These are phyloP conservation scores for Dalbergia cochinchinensis DNA, from an alignment of 306 rosid species.

Conservation along the genomic window DNA sequence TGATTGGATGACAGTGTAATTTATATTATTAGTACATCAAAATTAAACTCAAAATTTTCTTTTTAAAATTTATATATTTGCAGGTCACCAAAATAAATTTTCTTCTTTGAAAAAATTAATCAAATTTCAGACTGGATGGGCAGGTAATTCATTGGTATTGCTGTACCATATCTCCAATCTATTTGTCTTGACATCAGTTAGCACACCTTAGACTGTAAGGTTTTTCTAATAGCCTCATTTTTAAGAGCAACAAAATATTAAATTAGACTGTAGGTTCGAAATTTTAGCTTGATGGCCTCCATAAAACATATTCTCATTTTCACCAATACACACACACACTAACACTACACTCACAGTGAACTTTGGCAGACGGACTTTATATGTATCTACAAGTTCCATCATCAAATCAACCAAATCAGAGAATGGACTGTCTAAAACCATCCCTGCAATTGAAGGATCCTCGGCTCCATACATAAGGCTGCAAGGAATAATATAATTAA, in stretches of 20 bases:
- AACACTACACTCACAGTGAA: conserved; percentile 81
- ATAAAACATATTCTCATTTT: conserved; percentile 4
- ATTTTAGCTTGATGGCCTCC: conserved; percentile 7
- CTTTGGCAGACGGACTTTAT: conserved; percentile 90
- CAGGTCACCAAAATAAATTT: neutral
- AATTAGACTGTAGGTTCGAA: conserved; percentile 23
- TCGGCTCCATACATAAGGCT: conserved; percentile 98
- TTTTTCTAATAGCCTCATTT: neutral
- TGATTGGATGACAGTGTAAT: no score
- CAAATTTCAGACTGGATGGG: conserved; percentile 21
- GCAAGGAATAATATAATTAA: conserved; percentile 57
- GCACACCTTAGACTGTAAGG: conserved; percentile 16
- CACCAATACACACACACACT: conserved; percentile 24
- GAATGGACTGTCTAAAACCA: conserved; percentile 98
- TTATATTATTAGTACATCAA: no score
- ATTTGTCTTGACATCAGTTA: neutral
- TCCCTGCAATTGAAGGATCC: conserved; percentile 99
- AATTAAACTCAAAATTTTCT: no score
- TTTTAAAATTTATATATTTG: neutral
- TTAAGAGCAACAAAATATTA: conserved; percentile 23
- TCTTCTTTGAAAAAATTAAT: neutral
- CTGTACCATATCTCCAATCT: conserved; percentile 8
- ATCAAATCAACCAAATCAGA: conserved; percentile 96
- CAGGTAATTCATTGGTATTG: conserved; percentile 30
- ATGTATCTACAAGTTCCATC: conserved; percentile 99